These are phyloP conservation scores for Albugo candida DNA, from an alignment of 352 stramenopile species.

Conservation along the genomic window DNA sequence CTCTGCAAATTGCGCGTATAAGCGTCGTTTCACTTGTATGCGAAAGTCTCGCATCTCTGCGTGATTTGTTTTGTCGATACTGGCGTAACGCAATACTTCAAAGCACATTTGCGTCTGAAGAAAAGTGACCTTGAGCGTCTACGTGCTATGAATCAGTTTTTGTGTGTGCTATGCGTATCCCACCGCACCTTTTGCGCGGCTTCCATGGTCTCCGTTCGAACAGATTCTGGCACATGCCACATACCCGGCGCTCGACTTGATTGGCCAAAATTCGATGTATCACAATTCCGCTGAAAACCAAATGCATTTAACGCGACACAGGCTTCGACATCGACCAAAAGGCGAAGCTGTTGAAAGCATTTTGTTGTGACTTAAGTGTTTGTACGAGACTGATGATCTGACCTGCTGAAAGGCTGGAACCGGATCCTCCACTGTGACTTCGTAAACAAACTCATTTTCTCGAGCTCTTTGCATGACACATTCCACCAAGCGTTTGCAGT, in stretches of 20 bases:
- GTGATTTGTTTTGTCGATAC: conserved; percentile 29
- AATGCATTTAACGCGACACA: conserved; percentile 5
- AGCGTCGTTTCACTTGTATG: conserved; percentile 65
- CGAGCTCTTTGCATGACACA: conserved; percentile 36
- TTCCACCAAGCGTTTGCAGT: conserved; percentile 53
- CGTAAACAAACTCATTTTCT: conserved; percentile 34
- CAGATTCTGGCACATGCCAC: no score
- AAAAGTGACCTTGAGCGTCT: conserved; percentile 59
- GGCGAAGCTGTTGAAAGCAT: no score
- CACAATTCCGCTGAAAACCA: not conserved
- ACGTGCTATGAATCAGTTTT: not conserved
- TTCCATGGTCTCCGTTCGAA: conserved; percentile 28
- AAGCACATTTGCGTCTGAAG: conserved; percentile 66
- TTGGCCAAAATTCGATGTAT: conserved; percentile 1
- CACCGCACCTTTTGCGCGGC: conserved; percentile 30
- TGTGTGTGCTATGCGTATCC: not conserved
- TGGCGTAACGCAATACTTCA: conserved; percentile 43
- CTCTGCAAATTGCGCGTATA: conserved; percentile 42
- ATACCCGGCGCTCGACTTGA: conserved; percentile 14
- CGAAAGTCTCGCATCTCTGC: conserved; percentile 38
- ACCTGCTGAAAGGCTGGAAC: conserved; percentile 55
- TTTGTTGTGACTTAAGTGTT: no score
- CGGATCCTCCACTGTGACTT: conserved; percentile 72
- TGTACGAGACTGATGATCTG: not conserved
- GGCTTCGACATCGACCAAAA: conserved; percentile 4